Percentiles rank a stretch among this genome's conserved stretches.
These are phyloP conservation scores for Capsicum chinense DNA, from an alignment of 257 asterid species.

Conservation along the genomic window DNA sequence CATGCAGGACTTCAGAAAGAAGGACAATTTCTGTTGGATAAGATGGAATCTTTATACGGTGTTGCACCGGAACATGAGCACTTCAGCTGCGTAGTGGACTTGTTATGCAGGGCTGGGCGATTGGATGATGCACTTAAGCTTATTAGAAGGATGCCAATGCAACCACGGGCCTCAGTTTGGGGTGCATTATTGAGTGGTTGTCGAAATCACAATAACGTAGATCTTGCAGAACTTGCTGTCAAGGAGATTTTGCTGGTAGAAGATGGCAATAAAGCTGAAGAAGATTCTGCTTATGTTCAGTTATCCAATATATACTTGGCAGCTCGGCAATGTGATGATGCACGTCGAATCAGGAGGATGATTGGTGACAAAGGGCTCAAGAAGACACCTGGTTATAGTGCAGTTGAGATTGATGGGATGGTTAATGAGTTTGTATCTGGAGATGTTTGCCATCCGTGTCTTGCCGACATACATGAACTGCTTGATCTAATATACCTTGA, in stretches of 20 bases:
- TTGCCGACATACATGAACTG: slow-evolving; percentile 37
- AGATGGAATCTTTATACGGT: slow-evolving; percentile 43
- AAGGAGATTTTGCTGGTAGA: slow-evolving; percentile 43
- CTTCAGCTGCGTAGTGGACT: slow-evolving; percentile 52
- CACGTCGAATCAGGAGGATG: slow-evolving; percentile 44
- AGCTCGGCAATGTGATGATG: slow-evolving; percentile 42
- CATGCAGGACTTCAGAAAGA: slow-evolving; percentile 46
- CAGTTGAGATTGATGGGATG: slow-evolving; percentile 47
- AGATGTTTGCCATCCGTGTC: slow-evolving; percentile 42
- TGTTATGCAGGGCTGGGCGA: slow-evolving; percentile 43
- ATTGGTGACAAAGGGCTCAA: slow-evolving; percentile 49
- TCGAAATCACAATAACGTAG: slow-evolving; percentile 43
- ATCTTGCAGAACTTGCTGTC: slow-evolving; percentile 48
- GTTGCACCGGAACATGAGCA: slow-evolving; percentile 50
- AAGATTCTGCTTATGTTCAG: slow-evolving; percentile 50
- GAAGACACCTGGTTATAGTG: slow-evolving; percentile 49
- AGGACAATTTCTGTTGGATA: slow-evolving; percentile 41
- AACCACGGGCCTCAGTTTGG: slow-evolving; percentile 51
- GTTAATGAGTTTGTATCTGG: slow-evolving; percentile 47
- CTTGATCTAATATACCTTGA: slow-evolving; percentile 38
- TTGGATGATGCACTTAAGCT: slow-evolving; percentile 44
- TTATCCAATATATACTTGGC: slow-evolving; percentile 48
- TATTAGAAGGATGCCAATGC: slow-evolving; percentile 49
- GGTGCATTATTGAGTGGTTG: slow-evolving; percentile 51
- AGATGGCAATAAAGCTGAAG: slow-evolving; percentile 45